Conservation (phyloP, 2,329 filamentous ascomycete genomes). For the Arthrinium phaeospermum region DNA sequence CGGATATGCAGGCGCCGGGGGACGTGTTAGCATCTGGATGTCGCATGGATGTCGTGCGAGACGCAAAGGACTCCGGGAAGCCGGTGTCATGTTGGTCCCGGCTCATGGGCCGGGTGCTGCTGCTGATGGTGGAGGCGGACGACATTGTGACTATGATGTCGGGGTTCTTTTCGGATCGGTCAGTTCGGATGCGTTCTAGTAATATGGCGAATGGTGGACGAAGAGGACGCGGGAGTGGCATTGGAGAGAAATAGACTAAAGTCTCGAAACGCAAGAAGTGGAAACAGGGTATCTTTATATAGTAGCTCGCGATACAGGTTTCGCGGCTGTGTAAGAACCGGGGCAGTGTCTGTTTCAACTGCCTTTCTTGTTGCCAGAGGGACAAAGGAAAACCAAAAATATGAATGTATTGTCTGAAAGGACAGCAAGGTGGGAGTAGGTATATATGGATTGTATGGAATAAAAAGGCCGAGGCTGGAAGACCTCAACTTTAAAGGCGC, state of each 20-base stretch:
- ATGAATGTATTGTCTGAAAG: not conserved
- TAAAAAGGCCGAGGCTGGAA: not conserved
- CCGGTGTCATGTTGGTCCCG: slow-evolving; percentile 38
- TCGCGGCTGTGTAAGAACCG: slow-evolving; percentile 6
- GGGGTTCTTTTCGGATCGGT: slow-evolving; percentile 17
- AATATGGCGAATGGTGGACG: not conserved
- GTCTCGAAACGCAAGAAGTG: slow-evolving; percentile 1
- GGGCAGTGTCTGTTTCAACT: slow-evolving; percentile 5
- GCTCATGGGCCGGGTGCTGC: slow-evolving; percentile 36
- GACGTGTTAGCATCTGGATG: slow-evolving; percentile 67
- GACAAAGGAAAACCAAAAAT: not conserved
- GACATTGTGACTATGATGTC: slow-evolving; percentile 34
- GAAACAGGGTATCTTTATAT: slow-evolving; percentile 10
- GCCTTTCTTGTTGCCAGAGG: not conserved
- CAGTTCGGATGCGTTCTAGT: slow-evolving; percentile 10
- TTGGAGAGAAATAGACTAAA: not conserved
- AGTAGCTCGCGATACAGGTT: slow-evolving; percentile 6
- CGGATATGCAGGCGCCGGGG: slow-evolving; percentile 60
- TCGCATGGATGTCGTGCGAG: slow-evolving; percentile 64
- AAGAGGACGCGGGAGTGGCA: slow-evolving; percentile 2
- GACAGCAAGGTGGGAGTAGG: not conserved
- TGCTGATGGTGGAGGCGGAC: slow-evolving; percentile 28
- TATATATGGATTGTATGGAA: not conserved
- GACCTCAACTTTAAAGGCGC: slow-evolving; percentile 1
- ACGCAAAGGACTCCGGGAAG: slow-evolving; percentile 41